phyloP scores from a whole-genome alignment of 306 rosid species.

The Argentina anserina region DNA sequence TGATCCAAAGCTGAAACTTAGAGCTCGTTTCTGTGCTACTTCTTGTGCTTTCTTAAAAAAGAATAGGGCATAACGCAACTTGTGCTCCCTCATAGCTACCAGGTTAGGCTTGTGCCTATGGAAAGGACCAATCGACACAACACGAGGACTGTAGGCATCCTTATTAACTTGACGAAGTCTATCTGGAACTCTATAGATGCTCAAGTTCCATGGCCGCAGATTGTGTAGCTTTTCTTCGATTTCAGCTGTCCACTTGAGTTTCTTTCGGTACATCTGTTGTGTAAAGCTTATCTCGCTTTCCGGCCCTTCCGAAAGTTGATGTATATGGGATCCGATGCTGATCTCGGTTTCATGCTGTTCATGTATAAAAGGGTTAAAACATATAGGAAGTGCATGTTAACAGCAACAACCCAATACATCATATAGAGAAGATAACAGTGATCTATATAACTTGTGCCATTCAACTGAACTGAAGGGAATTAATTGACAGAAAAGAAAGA shows the following conservation, averaged over 20 bases:
- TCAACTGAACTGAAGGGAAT: too few species aligned
- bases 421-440: too few species aligned
- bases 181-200: slow-evolving; percentile 21
- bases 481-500: too few species aligned
- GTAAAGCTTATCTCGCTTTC: not conserved
- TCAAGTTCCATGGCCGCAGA: not conserved
- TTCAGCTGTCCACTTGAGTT: not conserved
- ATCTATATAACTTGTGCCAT: too few species aligned
- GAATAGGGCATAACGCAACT: slow-evolving; percentile 21
- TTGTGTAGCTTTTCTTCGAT: not conserved
- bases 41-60: slow-evolving; percentile 7
- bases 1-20: not conserved
- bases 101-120: slow-evolving; percentile 19
- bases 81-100: slow-evolving; percentile 25
- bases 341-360: not conserved
- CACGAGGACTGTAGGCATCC: slow-evolving; percentile 18
- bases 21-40: not conserved
- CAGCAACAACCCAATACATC: not conserved
- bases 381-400: not conserved
- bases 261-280: not conserved
- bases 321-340: not conserved
- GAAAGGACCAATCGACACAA: slow-evolving; percentile 26
- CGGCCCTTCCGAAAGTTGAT: not conserved
- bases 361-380: not conserved
- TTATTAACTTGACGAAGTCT: slow-evolving; percentile 10